Evolutionary conservation across 2,329 filamentous ascomycete genomes (phyloP).

Genomic region (Chaetothyriales sp.): DNA sequence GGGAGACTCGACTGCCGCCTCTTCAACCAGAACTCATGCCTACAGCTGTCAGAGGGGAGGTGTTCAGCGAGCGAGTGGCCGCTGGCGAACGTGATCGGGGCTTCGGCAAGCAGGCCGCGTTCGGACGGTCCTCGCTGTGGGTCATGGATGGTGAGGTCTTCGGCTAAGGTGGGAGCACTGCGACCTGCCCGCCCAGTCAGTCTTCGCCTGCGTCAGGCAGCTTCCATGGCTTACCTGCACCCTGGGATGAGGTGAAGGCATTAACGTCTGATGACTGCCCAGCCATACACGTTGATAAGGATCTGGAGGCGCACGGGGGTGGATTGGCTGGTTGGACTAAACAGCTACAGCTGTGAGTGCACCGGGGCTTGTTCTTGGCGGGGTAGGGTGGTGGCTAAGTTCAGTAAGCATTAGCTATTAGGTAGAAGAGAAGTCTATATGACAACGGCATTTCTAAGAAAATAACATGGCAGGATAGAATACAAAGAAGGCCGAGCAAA

Average conservation of each 20-base stretch:
- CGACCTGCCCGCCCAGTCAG: conserved; percentile 9
- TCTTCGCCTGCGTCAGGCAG: background rate
- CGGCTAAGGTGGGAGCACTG: conserved; percentile 33
- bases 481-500: background rate
- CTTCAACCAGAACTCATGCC: conserved; percentile 46
- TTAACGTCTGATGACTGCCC: background rate
- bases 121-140: conserved; percentile 31
- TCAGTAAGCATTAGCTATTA: background rate
- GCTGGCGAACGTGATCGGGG: conserved; percentile 37
- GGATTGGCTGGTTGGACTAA: background rate
- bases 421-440: background rate
- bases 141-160: conserved; percentile 39
- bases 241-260: background rate
- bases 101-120: conserved; percentile 41
- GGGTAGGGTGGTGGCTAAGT: background rate
- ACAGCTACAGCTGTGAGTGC: background rate
- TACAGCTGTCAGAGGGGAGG: conserved; percentile 31
- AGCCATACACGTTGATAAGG: background rate
- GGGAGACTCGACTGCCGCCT: conserved; percentile 37
- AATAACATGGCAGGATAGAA: background rate
- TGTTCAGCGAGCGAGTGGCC: conserved; percentile 19
- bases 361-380: background rate
- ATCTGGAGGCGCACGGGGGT: background rate
- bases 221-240: background rate
- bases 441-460: background rate